Evolutionary conservation across 2,329 filamentous ascomycete species (phyloP).

Genomic region (Claviceps sorghi): DNA sequence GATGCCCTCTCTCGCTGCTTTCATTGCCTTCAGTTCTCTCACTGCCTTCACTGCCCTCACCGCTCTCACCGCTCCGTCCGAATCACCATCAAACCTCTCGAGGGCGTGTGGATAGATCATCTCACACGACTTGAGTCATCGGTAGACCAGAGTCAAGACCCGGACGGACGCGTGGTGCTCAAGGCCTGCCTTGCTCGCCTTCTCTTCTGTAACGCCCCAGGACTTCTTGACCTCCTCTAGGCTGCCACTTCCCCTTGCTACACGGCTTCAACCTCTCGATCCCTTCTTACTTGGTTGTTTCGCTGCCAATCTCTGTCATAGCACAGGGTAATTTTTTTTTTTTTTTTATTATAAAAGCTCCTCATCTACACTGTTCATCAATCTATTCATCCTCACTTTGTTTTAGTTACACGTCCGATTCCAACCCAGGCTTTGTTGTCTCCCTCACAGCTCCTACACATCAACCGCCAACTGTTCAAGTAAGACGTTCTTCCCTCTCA

Average conservation of each 20-base stretch:
- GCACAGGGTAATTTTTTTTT: conserved; percentile 6
- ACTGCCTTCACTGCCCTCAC: too few species aligned
- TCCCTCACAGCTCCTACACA: not conserved
- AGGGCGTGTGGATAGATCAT: conserved; percentile 5
- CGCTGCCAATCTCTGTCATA: conserved; percentile 12
- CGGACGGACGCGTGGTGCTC: not conserved
- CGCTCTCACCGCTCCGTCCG: not conserved
- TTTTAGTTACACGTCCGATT: conserved; percentile 1
- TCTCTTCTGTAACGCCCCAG: not conserved
- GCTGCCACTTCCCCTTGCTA: conserved; percentile 18
- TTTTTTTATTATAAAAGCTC: conserved; percentile 6
- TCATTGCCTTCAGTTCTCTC: not conserved
- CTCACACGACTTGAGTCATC: not conserved
- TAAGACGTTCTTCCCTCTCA: not conserved
- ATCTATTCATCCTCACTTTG: not conserved
- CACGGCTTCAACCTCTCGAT: conserved; percentile 40
- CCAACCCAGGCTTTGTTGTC: not conserved
- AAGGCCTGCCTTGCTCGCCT: not conserved
- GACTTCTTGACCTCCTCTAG: not conserved
- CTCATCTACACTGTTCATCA: conserved; percentile 4
- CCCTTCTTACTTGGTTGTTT: conserved; percentile 13
- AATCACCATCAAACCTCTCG: not conserved
- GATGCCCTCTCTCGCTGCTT: not conserved
- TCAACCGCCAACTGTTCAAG: not conserved
- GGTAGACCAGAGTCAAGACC: not conserved